Percentiles rank a stretch among this genome's conserved stretches.
phyloP scores from a whole-genome alignment of 1,284 basidiomycete species.

The Rhodotorula sp. region DNA sequence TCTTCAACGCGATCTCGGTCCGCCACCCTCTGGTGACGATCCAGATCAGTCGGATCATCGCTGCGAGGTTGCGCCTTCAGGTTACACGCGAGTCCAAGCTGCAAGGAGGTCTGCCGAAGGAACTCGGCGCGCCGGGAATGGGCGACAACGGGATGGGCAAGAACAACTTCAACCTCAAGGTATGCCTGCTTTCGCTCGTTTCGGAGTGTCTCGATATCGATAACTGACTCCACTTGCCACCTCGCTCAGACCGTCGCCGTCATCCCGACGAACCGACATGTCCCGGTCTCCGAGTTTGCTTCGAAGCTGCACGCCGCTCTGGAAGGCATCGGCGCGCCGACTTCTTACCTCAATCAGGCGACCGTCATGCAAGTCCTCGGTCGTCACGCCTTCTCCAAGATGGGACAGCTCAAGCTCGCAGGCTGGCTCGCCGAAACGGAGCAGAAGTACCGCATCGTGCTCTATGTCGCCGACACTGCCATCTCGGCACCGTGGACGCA shows the following conservation, averaged over 20 bases:
- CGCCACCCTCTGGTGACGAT: constrained; percentile 94
- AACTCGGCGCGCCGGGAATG: constrained; percentile 45
- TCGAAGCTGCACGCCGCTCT: constrained; percentile 81
- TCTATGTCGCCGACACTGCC: constrained; percentile 90
- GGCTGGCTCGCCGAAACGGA: constrained; percentile 95
- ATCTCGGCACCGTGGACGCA: constrained; percentile 94
- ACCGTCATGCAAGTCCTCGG: constrained; percentile 86
- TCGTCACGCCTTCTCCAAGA: constrained; percentile 84
- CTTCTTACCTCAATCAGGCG: constrained; percentile 85
- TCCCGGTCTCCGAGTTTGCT: constrained; percentile 83
- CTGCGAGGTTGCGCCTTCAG: constrained; percentile 81
- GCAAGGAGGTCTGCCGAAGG: constrained; percentile 42
- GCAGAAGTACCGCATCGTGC: constrained; percentile 81
- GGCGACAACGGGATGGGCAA: constrained; percentile 58
- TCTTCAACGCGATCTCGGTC: constrained; percentile 81
- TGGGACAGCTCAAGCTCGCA: constrained; percentile 89
- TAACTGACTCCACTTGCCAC: not conserved
- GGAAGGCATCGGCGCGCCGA: constrained; percentile 82
- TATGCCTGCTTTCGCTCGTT: not conserved
- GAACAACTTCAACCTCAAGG: constrained; percentile 80
- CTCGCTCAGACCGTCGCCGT: constrained; percentile 71
- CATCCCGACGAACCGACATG: constrained; percentile 72
- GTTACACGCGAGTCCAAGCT: constrained; percentile 56
- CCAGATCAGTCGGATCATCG: constrained; percentile 92
- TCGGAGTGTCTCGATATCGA: not conserved